Base-by-base conservation (phyloP, 305 asterid species). In the Rubia tinctorum region DNA sequence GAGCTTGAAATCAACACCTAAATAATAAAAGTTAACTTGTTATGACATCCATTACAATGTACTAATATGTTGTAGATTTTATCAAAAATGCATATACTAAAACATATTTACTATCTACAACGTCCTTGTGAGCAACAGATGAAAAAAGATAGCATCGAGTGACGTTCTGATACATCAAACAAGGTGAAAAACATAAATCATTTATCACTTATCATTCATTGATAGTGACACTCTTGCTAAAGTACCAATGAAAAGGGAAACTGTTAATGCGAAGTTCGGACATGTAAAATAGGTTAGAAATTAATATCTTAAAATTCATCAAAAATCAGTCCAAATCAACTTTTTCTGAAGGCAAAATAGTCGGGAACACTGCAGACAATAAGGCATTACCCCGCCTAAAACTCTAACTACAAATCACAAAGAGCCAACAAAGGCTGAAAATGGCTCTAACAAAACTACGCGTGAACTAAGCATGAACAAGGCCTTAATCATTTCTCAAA, bases 91-190 rank as follows among this genome's bases (percentile, higher is more conserved):
- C n/a, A n/a, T n/a, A n/a, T n/a, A n/a, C n/a, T n/a, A n/a, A n/a
- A n/a, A n/a, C n/a, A n/a, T n/a, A n/a, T n/a, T n/a, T n/a, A n/a
- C n/a, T n/a, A n/a, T n/a, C n/a, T n/a, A n/a, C n/a, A n/a, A n/a
- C n/a, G n/a, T n/a, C n/a, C n/a, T n/a, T n/a, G n/a, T n/a, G n/a
- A n/a, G n/a, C n/a, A n/a, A n/a, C n/a, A n/a, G n/a, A n/a, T n/a
- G 53, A 71, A 71, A 71, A 27, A 76, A 74, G 20, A 51, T 11
- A 20, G 44, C 1, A 25, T 53, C 10, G 71, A 69, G 69, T 37
- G 53, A 15, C 68, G 59, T 65, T 66, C 6, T 49, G 60, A 14
- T 30, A 62, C 44, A 37, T 22, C 60, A n/a, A n/a, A 20, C 18
- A 47, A 51, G 8, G 8, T n/a, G 58, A 17, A 51, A 51, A 51